Conservation (phyloP, 768 basidiomycete species). For the Lactifluus hygrophoroides region DNA sequence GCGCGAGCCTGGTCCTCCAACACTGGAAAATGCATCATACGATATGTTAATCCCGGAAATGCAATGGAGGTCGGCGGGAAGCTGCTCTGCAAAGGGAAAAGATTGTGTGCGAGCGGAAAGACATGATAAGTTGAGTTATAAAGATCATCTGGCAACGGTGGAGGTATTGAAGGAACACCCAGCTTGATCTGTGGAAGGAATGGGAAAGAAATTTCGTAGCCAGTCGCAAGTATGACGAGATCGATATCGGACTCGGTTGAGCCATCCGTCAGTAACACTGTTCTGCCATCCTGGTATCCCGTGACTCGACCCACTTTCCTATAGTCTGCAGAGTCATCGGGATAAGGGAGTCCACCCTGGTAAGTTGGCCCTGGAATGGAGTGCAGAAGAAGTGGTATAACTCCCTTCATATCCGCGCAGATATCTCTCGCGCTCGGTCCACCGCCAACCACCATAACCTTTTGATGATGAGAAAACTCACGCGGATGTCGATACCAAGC, state of each 20-base stretch:
- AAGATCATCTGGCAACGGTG: slow-evolving; percentile 42
- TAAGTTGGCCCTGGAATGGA: slow-evolving; percentile 37
- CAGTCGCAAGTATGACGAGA: slow-evolving; percentile 69
- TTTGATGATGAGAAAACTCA: slow-evolving; percentile 26
- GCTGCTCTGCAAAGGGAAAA: slow-evolving; percentile 51
- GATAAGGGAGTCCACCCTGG: too few relatives aligned
- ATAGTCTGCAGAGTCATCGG: too few relatives aligned
- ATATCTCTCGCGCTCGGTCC: slow-evolving; percentile 66
- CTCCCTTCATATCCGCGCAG: slow-evolving; percentile 43
- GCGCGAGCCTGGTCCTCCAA: slow-evolving; percentile 72
- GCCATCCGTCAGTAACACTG: slow-evolving; percentile 53
- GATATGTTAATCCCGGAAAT: slow-evolving; percentile 53
- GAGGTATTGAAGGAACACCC: slow-evolving; percentile 35
- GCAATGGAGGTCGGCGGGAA: slow-evolving; percentile 46
- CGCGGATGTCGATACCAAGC: slow-evolving; percentile 55
- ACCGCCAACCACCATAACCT: slow-evolving; percentile 39
- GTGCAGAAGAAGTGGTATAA: slow-evolving; percentile 43
- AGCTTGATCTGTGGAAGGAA: slow-evolving; percentile 42
- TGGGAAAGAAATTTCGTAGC: slow-evolving; percentile 57
- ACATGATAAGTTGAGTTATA: slow-evolving; percentile 59
- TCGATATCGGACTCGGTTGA: slow-evolving; percentile 46
- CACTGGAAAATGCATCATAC: slow-evolving; percentile 65
- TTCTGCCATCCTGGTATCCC: slow-evolving; percentile 35
- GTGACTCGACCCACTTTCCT: slow-evolving; percentile 32
- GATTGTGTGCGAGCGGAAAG: slow-evolving; percentile 61